Conservation (phyloP, 2,329 filamentous ascomycete genomes). For the Exophiala viscosa region DNA sequence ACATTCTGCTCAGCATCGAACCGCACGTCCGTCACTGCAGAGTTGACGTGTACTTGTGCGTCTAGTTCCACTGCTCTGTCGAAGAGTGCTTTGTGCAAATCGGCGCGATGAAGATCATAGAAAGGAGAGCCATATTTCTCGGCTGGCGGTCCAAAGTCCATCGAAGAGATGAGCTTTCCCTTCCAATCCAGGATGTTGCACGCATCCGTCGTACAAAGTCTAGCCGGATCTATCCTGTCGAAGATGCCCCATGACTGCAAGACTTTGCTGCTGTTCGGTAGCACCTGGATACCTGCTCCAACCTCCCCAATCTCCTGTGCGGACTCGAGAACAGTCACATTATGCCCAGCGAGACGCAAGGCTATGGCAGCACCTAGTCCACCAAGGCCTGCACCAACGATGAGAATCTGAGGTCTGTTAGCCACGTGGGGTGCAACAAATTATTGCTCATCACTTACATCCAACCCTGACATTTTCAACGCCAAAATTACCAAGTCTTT, state of each 20-base stretch:
- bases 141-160: background rate
- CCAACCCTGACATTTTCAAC: background rate
- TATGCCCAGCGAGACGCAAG: slow-evolving; percentile 27
- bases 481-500: background rate
- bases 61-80: slow-evolving; percentile 41
- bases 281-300: slow-evolving; percentile 28
- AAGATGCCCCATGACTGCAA: slow-evolving; percentile 19
- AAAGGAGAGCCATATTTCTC: slow-evolving; percentile 33
- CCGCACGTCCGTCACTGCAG: slow-evolving; percentile 32
- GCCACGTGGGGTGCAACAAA: background rate
- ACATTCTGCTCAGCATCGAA: slow-evolving; percentile 32
- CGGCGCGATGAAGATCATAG: slow-evolving; percentile 50
- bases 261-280: slow-evolving; percentile 26
- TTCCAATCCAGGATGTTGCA: slow-evolving; percentile 16
- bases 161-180: slow-evolving; percentile 15
- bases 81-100: slow-evolving; percentile 45
- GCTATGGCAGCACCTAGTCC: slow-evolving; percentile 32
- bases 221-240: slow-evolving; percentile 3
- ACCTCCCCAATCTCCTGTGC: slow-evolving; percentile 26
- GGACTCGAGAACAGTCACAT: slow-evolving; percentile 30
- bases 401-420: slow-evolving; percentile 35
- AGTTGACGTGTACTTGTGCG: slow-evolving; percentile 33
- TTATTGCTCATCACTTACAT: background rate
- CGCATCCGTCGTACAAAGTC: background rate
- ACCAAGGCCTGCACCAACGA: slow-evolving; percentile 34